A percentile compares a stretch with the other conserved stretches of the same genome.
Conservation (phyloP, 148 eudicot genomes). For the Chenopodium suecicum region DNA sequence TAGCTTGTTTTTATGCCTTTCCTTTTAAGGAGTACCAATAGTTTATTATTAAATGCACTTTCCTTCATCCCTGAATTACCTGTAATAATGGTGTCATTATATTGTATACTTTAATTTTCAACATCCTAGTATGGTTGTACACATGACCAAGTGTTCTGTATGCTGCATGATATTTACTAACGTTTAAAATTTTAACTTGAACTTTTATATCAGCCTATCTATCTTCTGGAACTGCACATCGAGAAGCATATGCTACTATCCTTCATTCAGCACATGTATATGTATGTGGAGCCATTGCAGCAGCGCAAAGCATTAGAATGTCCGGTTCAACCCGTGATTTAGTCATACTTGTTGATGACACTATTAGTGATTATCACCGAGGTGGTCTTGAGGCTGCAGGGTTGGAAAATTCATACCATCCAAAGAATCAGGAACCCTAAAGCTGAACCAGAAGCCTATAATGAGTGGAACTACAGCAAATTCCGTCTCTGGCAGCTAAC, state of each 20-base stretch:
- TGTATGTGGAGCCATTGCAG: conserved; percentile 94
- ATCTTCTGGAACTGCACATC: conserved; percentile 52
- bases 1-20: not conserved
- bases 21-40: not conserved
- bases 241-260: conserved; percentile 97
- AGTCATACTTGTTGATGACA: conserved; percentile 82
- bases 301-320: conserved; percentile 95
- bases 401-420: conserved; percentile 78
- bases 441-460: conserved; percentile 90
- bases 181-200: conserved; percentile 5
- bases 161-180: not conserved
- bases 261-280: conserved; percentile 88
- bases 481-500: conserved; percentile 96
- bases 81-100: not conserved
- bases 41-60: not conserved
- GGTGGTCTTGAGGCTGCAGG: conserved; percentile 85
- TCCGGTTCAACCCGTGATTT: conserved; percentile 86
- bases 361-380: conserved; percentile 68
- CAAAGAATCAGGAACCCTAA: conserved; percentile 83
- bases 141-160: not conserved
- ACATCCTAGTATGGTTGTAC: not conserved
- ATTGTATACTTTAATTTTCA: not conserved
- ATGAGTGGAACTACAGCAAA: conserved; percentile 96
- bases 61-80: not conserved
- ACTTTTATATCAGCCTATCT: conserved; percentile 44